Evolutionary conservation across 2,329 filamentous ascomycete genomes (phyloP).

Genomic region (Aspergillus carbonarius): DNA sequence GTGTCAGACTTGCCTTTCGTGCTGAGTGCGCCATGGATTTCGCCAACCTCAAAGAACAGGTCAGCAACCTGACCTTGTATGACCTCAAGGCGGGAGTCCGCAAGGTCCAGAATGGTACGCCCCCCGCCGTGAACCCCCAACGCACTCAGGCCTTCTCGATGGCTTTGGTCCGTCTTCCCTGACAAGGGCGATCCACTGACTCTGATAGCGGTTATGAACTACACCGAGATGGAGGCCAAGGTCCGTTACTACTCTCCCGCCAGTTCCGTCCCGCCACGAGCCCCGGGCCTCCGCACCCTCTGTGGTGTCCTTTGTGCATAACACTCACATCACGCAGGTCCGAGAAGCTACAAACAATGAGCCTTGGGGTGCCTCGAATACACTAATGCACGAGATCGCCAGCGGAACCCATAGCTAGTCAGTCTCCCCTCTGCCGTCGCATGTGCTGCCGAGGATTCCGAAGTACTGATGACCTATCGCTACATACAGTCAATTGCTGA

Average conservation of each 20-base stretch:
- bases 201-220: conserved; percentile 86
- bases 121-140: background rate
- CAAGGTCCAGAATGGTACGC: conserved; percentile 92
- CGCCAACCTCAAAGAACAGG: conserved; percentile 77
- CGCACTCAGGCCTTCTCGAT: background rate
- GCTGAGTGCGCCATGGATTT: conserved; percentile 68
- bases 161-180: background rate
- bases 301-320: conserved; percentile 4
- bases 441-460: background rate
- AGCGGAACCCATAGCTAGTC: conserved; percentile 98
- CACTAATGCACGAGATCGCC: conserved; percentile 95
- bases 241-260: conserved; percentile 35
- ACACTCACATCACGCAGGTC: conserved; percentile 57
- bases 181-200: background rate
- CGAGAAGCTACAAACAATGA: conserved; percentile 99
- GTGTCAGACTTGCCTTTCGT: conserved; percentile 10
- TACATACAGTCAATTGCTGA: conserved; percentile 75
- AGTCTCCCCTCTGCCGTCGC: conserved; percentile 37
- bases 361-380: conserved; percentile 85
- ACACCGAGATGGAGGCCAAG: conserved; percentile 86
- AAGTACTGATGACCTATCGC: conserved; percentile 16
- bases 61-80: conserved; percentile 90
- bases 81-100: conserved; percentile 92
- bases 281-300: conserved; percentile 5
- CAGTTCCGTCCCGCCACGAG: conserved; percentile 7